These are phyloP conservation scores for Aspergillus proliferans DNA, from an alignment of 2,329 filamentous ascomycete species.

Conservation along the genomic window DNA sequence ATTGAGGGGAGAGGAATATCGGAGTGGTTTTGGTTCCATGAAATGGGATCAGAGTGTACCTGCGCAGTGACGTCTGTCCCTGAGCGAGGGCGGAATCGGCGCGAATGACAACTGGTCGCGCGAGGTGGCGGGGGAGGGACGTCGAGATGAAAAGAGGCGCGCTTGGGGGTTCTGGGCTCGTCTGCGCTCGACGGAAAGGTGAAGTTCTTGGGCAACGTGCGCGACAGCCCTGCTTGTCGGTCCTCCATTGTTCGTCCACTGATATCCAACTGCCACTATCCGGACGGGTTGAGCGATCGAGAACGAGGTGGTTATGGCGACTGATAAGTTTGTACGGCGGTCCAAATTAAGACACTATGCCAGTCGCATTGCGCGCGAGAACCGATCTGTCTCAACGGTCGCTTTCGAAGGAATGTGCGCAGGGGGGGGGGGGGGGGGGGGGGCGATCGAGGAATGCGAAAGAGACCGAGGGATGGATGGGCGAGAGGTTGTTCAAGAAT, in stretches of 20 bases:
- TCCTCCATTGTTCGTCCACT: conserved; percentile 27
- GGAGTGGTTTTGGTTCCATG: conserved; percentile 24
- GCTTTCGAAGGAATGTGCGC: not conserved
- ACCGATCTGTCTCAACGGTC: not conserved
- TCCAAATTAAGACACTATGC: not conserved
- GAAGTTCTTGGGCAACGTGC: conserved; percentile 44
- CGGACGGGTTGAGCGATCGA: not conserved
- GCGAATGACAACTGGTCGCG: conserved; percentile 37
- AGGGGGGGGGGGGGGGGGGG: not conserved
- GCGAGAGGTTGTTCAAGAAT: not conserved
- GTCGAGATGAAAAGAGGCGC: conserved; percentile 31
- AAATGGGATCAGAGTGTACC: conserved; percentile 25
- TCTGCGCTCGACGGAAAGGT: conserved; percentile 33
- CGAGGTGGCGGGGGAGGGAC: conserved; percentile 41
- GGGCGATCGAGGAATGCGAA: not conserved
- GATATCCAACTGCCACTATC: not conserved
- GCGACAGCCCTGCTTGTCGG: conserved; percentile 36
- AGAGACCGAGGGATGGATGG: not conserved
- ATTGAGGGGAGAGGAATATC: conserved; percentile 41
- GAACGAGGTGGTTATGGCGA: not conserved
- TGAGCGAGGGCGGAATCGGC: conserved; percentile 34
- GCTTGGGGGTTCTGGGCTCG: conserved; percentile 40
- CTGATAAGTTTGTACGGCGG: not conserved
- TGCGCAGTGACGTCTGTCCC: conserved; percentile 32
- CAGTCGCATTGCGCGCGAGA: not conserved